A percentile compares a stretch with the other conserved stretches of the same genome.
Conservation (phyloP, 192 early-diverging fungal genomes). For the Backusella australiensis region DNA sequence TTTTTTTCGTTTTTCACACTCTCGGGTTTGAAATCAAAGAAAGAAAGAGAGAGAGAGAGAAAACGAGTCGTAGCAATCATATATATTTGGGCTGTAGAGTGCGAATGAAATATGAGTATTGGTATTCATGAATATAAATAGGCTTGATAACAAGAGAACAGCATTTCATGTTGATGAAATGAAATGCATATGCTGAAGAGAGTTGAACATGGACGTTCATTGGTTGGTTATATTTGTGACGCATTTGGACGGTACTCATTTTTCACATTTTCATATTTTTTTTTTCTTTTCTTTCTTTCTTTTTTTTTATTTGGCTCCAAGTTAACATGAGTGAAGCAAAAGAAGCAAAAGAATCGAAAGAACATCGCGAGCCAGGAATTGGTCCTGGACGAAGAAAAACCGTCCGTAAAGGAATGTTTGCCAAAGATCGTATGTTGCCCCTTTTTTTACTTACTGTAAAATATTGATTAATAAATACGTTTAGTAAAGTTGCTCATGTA, state of each 20-base stretch:
- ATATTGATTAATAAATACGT: not conserved
- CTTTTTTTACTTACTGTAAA: not conserved
- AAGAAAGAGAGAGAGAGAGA: not conserved
- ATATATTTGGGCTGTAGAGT: too few species aligned
- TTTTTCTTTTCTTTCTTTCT: not conserved
- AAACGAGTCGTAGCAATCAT: too few species aligned
- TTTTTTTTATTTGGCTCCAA: not conserved
- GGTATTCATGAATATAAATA: too few species aligned
- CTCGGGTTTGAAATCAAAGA: not conserved
- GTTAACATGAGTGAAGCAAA: constrained; percentile 22
- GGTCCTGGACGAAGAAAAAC: constrained; percentile 40
- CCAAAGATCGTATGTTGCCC: constrained; percentile 34
- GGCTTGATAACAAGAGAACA: too few species aligned
- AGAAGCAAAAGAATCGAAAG: constrained; percentile 24
- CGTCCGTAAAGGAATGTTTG: constrained; percentile 42
- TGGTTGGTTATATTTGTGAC: not conserved
- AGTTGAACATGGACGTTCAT: not conserved
- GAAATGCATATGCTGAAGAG: too few species aligned
- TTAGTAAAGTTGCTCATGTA: constrained; percentile 76
- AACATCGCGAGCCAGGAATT: constrained; percentile 20
- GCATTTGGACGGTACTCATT: not conserved
- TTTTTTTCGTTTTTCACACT: not conserved
- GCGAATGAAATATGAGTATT: too few species aligned
- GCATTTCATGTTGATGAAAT: too few species aligned
- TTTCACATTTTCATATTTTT: not conserved